A percentile compares a stretch with the other conserved stretches of the same genome.
phyloP scores from a whole-genome alignment of 2,329 filamentous ascomycete genomes.

The Huntiella decipiens region DNA sequence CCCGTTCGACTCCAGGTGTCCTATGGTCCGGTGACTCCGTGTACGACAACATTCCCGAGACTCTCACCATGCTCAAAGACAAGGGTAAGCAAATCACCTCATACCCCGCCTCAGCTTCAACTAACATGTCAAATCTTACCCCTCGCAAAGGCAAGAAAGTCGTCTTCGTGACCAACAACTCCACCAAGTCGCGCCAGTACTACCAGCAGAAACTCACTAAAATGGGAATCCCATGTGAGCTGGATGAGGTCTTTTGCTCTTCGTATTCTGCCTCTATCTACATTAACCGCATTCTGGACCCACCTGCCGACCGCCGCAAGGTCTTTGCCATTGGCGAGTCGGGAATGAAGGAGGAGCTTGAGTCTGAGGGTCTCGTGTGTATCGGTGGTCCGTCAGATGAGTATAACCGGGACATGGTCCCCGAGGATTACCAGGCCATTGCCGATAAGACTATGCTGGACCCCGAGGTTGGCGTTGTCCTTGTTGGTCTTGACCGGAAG shows the following conservation, averaged over 20 bases:
- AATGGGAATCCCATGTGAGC: slow-evolving; percentile 59
- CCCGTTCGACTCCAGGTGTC: slow-evolving; percentile 42
- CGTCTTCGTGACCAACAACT: slow-evolving; percentile 97
- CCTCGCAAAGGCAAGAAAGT: slow-evolving; percentile 55
- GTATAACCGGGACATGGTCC: slow-evolving; percentile 57
- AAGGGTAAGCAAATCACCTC: slow-evolving; percentile 36
- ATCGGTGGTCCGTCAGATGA: slow-evolving; percentile 73
- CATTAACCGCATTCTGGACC: slow-evolving; percentile 76
- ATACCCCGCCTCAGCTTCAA: slow-evolving; percentile 4
- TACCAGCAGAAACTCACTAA: slow-evolving; percentile 80
- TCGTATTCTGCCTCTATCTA: slow-evolving; percentile 92
- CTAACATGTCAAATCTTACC: background rate
- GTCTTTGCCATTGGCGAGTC: slow-evolving; percentile 86
- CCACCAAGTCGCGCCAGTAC: slow-evolving; percentile 81
- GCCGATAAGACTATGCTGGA: slow-evolving; percentile 62
- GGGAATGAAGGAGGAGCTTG: slow-evolving; percentile 78
- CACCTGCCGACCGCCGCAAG: slow-evolving; percentile 65
- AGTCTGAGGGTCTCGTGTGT: slow-evolving; percentile 57
- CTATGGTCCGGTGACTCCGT: slow-evolving; percentile 90
- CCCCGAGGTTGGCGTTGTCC: slow-evolving; percentile 72
- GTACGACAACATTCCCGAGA: slow-evolving; percentile 71
- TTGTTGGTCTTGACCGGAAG: slow-evolving; percentile 84
- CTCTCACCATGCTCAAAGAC: slow-evolving; percentile 60
- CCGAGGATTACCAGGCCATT: slow-evolving; percentile 62
- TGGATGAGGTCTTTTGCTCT: slow-evolving; percentile 89